Conservation (phyloP, 768 basidiomycete species). For the Amanita jacksonii region DNA sequence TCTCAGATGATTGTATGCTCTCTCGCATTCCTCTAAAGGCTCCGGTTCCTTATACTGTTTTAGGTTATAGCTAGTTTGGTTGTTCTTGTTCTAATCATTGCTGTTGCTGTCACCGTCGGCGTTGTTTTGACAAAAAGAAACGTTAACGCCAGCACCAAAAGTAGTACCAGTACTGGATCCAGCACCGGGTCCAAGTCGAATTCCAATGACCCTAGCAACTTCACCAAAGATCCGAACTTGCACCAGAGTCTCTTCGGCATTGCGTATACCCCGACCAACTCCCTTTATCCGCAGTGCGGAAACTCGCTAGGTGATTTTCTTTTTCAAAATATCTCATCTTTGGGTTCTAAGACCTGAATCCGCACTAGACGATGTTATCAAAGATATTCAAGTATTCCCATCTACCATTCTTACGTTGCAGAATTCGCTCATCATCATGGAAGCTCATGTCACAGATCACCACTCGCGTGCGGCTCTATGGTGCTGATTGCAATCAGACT, state of each 20-base stretch:
- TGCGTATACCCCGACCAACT: slow-evolving; percentile 76
- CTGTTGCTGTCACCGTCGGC: slow-evolving; percentile 53
- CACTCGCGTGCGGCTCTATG: slow-evolving; percentile 69
- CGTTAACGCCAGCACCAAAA: no score
- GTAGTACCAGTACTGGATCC: slow-evolving; percentile 16
- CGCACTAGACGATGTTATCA: slow-evolving; percentile 44
- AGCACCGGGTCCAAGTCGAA: slow-evolving; percentile 7
- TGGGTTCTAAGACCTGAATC: slow-evolving; percentile 1
- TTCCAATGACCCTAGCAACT: slow-evolving; percentile 58
- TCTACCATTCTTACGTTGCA: background rate
- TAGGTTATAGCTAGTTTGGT: slow-evolving; percentile 47
- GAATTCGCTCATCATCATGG: slow-evolving; percentile 4
- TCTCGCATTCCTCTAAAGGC: background rate
- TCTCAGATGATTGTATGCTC: slow-evolving; percentile 51
- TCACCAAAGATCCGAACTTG: slow-evolving; percentile 55
- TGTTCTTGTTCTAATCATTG: slow-evolving; percentile 40
- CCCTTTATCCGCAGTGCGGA: slow-evolving; percentile 59
- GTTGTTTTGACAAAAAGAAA: slow-evolving; percentile 52
- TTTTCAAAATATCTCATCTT: background rate
- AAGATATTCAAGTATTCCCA: slow-evolving; percentile 56
- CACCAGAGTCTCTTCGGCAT: slow-evolving; percentile 75
- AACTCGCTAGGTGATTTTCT: slow-evolving; percentile 31
- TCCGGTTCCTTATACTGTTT: slow-evolving; percentile 1
- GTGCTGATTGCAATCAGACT: slow-evolving; percentile 79
- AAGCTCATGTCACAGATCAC: slow-evolving; percentile 84